Conservation (phyloP, 2,329 filamentous ascomycete genomes). For the Fusarium continuum region DNA sequence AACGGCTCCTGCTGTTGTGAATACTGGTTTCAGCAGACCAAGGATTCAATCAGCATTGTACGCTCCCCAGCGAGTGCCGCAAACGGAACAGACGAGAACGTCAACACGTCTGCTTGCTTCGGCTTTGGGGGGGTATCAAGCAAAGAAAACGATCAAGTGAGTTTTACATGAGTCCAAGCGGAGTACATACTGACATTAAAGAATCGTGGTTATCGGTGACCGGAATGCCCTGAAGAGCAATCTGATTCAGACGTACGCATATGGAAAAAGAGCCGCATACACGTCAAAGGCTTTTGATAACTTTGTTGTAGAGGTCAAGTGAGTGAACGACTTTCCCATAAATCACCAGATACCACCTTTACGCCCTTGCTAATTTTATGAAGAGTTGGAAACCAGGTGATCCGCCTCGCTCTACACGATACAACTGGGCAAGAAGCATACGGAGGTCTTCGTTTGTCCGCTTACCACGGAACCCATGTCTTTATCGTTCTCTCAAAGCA, state of each 20-base stretch:
- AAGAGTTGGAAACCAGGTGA: background rate
- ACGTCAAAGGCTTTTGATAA: slow-evolving; percentile 5
- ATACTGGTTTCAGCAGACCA: background rate
- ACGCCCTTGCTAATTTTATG: background rate
- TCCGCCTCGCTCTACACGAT: background rate
- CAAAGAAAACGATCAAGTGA: background rate
- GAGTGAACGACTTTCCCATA: background rate
- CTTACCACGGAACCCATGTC: background rate
- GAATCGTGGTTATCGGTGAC: background rate
- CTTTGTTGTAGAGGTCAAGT: slow-evolving; percentile 9
- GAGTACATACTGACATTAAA: background rate
- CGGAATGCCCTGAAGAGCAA: background rate
- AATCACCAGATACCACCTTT: too few species aligned
- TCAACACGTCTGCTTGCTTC: background rate
- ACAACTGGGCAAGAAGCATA: background rate
- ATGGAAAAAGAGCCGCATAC: background rate
- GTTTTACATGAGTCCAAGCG: background rate
- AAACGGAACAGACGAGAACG: background rate
- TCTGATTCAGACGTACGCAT: background rate
- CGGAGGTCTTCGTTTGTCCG: background rate
- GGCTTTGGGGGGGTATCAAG: background rate
- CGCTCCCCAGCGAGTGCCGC: background rate
- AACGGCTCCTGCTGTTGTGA: rapidly evolving
- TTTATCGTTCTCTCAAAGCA: background rate
- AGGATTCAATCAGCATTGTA: background rate